Base-by-base conservation (phyloP, 176 grass and related monocot genomes). In the Aegilops umbellulata region DNA sequence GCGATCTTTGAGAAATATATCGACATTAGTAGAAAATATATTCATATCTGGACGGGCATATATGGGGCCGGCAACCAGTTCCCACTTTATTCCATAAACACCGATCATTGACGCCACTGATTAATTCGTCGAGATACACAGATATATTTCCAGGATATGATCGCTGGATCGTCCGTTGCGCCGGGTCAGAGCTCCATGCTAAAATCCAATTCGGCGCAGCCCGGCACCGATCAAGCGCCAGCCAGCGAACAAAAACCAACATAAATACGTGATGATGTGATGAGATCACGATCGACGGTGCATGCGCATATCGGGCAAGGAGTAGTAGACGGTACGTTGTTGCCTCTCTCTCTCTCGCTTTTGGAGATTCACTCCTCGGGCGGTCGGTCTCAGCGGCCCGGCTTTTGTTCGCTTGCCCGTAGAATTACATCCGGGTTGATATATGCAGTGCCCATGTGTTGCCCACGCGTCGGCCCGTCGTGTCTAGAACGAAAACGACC, bases 401-500 rank as follows among this genome's bases (percentile, higher is more conserved):
- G 23, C 14, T 75, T 49, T 75, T 75, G 72, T 75, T 75, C 24
- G 44, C 41, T 19, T 75, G 42, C 42, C 10, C 72, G 42, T 51
- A 75, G 72, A 75, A 29, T 51, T 75, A 51, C 72, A 29, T 29
- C 42, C 0, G 7, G 72, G 42, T 75, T 49, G 14, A 75, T 75
- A 75, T 75, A 75, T 75, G 72, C 72, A 75, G 42, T 75, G 72
- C 41, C 7, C 24, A 75, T 27, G 72, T 75, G 42, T 75, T 42
- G 72, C 72, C 72, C 72, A 51, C 72, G 72, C 72, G 42, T 75
- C 42, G 2, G 10, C 14, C 42, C 71, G 71, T 75, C 72, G 23
- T 75, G 23, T 75, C 72, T 51, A 51, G 72, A 51, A 75, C 72
- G 72, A 75, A 51, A 75, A 75, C 72, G 72, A 75, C 51, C 42